These are phyloP conservation scores for Lactarius pseudohatsudake DNA, from an alignment of 768 basidiomycete genomes.

Conservation along the genomic window DNA sequence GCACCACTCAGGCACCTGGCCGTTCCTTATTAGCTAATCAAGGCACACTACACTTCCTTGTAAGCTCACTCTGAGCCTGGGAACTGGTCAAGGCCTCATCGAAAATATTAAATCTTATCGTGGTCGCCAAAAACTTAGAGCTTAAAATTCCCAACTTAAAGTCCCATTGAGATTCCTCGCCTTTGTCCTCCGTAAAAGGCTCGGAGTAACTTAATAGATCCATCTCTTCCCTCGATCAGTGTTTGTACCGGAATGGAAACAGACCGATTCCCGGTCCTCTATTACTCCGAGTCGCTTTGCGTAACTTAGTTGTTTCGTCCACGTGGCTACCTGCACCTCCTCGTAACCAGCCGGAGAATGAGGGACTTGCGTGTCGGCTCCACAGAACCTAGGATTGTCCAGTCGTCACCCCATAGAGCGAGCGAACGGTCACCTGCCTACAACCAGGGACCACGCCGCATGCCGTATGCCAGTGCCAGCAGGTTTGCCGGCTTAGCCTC, in stretches of 20 bases:
- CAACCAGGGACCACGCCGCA: no score
- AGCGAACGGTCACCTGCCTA: no score
- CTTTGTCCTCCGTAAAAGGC: no score
- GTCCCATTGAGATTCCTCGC: no score
- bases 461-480: background rate
- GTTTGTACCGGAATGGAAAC: background rate
- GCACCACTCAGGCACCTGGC: no score
- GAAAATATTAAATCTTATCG: background rate
- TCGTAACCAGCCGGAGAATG: background rate
- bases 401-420: no score
- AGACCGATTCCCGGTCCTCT: background rate
- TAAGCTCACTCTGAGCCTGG: background rate
- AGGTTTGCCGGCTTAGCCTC: background rate
- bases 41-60: no score
- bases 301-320: background rate
- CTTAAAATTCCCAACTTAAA: background rate
- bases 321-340: background rate
- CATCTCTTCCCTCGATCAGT: background rate
- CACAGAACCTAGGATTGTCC: no score
- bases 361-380: background rate
- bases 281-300: no score
- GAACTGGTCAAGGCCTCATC: background rate
- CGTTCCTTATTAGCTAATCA: no score
- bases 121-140: background rate
- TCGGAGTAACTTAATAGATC: no score